Evolutionary conservation across 345 rosid genomes (phyloP).

Genomic region (Murraya koenigii): DNA sequence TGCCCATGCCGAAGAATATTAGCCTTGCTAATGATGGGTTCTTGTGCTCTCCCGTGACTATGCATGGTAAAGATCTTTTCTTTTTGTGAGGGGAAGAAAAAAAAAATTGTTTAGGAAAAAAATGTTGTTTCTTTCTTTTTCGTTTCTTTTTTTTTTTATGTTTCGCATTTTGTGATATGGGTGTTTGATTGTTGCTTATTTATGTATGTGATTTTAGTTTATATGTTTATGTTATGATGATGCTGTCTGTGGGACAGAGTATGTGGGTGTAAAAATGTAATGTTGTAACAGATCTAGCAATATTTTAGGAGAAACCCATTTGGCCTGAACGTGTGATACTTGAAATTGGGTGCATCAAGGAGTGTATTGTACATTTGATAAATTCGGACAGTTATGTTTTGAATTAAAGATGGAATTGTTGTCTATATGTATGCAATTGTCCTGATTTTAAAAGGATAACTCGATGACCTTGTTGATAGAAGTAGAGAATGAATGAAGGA

Average conservation of each 20-base stretch:
- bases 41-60: conserved; percentile 46
- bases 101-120: background rate
- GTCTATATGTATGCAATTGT: background rate
- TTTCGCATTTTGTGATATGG: background rate
- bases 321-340: background rate
- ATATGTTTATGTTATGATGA: background rate
- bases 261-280: background rate
- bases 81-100: no score
- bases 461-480: background rate
- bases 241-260: background rate
- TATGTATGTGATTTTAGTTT: background rate
- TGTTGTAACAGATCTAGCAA: background rate
- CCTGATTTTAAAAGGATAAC: background rate
- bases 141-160: no score
- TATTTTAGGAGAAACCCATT: background rate
- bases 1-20: conserved; percentile 70
- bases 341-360: background rate
- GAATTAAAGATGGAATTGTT: background rate
- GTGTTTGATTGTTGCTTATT: background rate
- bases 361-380: background rate
- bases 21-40: conserved; percentile 81
- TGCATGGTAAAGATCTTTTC: conserved; percentile 39
- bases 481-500: no score
- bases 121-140: background rate
- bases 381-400: background rate